A percentile compares a stretch with the other conserved stretches of the same genome.
These are phyloP conservation scores for Saccharomycopsis babjevae DNA, from an alignment of 805 yeast genomes.

Conservation along the genomic window DNA sequence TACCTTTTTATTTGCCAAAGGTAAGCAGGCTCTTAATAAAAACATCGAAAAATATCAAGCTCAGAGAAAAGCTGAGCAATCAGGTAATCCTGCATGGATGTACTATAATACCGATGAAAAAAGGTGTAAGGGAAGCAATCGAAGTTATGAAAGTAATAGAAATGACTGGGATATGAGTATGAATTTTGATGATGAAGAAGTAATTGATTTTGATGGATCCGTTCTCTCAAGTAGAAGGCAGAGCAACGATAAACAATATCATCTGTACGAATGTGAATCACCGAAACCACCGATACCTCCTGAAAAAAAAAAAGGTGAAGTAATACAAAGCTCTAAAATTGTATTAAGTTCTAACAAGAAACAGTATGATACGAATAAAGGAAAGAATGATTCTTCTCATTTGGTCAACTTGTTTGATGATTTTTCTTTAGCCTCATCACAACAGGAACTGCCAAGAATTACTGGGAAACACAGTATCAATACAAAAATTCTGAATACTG, in stretches of 20 bases:
- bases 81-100: constrained; percentile 67
- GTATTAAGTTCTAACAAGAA: background rate
- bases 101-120: constrained; percentile 25
- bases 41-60: constrained; percentile 18
- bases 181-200: constrained; percentile 38
- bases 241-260: background rate
- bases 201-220: constrained; percentile 16
- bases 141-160: constrained; percentile 34
- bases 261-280: background rate
- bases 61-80: constrained; percentile 20
- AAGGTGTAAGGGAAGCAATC: background rate
- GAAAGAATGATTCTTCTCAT: background rate
- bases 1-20: constrained; percentile 23
- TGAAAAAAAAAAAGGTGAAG: background rate
- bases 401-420: constrained; percentile 12
- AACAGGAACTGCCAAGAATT: background rate
- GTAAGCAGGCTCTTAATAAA: constrained; percentile 25
- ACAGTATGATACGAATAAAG: background rate
- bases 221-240: constrained; percentile 1
- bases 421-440: background rate
- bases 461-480: background rate
- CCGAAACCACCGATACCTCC: background rate
- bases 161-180: constrained; percentile 30
- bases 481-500: too few relatives aligned
- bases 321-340: background rate